Base-by-base conservation (phyloP, 2,329 filamentous ascomycete genomes). In the Daldinia eschscholtzii region DNA sequence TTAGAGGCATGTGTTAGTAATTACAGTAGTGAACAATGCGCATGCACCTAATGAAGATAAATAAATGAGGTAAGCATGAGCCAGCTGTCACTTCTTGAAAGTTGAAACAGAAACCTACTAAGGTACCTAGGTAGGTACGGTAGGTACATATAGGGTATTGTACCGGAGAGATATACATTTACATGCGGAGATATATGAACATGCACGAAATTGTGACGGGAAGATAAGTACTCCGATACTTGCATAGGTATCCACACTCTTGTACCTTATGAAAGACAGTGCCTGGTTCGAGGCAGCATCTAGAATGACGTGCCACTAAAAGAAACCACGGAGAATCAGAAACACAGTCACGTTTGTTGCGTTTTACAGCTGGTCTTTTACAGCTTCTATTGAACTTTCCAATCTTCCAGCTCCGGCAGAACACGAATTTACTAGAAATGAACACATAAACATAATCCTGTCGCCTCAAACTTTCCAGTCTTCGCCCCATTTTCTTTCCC, bases 281-380 rank as follows among this genome's bases (percentile, higher is more conserved):
- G 35, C 60, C 18, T 37, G 20, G 46, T 66, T 67, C 52, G 64
- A 73, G 70, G 70, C 71, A 73, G 58, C 72, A 67, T 64, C 61
- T 6, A 63, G 57, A 65, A 75, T 75, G 73, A 75, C 73, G 74
- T 76, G 60, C 68, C 67, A 68, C 61, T 64, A 70, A 42, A 63
- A 61, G 44, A 48, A 58, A 58, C 30, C 18, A 37, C 50, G 37
- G 15, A 33, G 26, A 44, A 4, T 23, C n/a, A 46, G n/a, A 57
- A 42, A 10, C 26, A 41, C 33, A 59, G 35, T 58, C 61, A 64
- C 28, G n/a, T 18, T 62, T 56, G 37, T 50, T 39, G 39, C 60
- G 20, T 42, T 55, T 52, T 28, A 52, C 46, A 52, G 26, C 46
- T 18, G 9, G 15, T 15, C 2, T 52, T 65, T 37, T 37, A 28